These are phyloP conservation scores for Claviceps fusiformis DNA, from an alignment of 2,329 filamentous ascomycete species.

Conservation along the genomic window DNA sequence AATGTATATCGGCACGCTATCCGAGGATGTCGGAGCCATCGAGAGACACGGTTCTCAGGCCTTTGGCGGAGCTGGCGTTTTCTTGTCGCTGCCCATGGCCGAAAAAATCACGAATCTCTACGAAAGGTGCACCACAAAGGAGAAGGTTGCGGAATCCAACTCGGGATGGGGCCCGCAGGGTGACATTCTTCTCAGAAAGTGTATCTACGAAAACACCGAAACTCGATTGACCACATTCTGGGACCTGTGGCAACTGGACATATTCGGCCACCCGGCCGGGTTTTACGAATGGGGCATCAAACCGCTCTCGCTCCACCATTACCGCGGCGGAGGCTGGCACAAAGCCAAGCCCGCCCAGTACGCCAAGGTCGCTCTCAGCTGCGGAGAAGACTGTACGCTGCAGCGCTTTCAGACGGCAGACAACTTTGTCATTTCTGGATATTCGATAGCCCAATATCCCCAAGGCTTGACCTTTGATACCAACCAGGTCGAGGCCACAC, in stretches of 20 bases:
- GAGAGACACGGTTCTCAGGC: constrained; percentile 48
- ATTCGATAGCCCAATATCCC: constrained; percentile 45
- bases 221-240: constrained; percentile 42
- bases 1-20: constrained; percentile 48
- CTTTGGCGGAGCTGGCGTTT: constrained; percentile 50
- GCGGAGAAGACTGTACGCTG: constrained; percentile 46
- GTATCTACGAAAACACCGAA: constrained; percentile 49
- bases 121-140: constrained; percentile 30
- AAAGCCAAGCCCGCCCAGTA: constrained; percentile 39
- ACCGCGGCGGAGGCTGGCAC: constrained; percentile 47
- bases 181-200: constrained; percentile 48
- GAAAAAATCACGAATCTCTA: constrained; percentile 31
- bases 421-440: constrained; percentile 43
- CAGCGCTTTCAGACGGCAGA: constrained; percentile 42
- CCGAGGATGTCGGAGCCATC: constrained; percentile 47
- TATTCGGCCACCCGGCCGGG: constrained; percentile 45
- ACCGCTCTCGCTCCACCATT: constrained; percentile 50
- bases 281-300: constrained; percentile 50
- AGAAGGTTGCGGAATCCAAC: constrained; percentile 41
- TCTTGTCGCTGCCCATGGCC: constrained; percentile 40
- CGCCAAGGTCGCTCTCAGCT: constrained; percentile 43
- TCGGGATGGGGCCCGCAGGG: constrained; percentile 47
- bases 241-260: constrained; percentile 47
- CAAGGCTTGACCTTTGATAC: constrained; percentile 34
- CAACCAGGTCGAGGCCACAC: constrained; percentile 38